phyloP scores from a whole-genome alignment of 2,329 filamentous ascomycete genomes.

The Zasmidium citrigriseum region DNA sequence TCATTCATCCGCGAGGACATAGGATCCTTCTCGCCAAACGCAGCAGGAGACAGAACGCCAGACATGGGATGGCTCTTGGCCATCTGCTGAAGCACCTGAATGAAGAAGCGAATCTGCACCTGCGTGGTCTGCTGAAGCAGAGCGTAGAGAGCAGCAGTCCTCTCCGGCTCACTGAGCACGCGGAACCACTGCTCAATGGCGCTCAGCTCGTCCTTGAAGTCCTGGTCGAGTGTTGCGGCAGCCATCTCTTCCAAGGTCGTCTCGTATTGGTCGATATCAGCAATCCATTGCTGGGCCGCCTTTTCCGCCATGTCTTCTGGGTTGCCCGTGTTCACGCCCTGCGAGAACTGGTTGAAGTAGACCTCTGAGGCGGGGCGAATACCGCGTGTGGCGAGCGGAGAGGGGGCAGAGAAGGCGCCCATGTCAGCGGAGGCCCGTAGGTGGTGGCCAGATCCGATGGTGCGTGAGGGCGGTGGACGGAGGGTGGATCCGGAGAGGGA shows the following conservation, averaged over 20 bases:
- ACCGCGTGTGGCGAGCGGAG: constrained; percentile 68
- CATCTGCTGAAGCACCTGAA: constrained; percentile 98
- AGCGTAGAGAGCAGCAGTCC: constrained; percentile 92
- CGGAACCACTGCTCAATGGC: constrained; percentile 99
- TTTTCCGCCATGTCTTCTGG: constrained; percentile 87
- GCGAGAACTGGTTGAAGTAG: constrained; percentile 74
- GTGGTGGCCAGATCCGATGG: constrained; percentile 74
- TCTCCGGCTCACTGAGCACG: constrained; percentile 92
- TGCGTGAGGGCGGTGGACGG: constrained; percentile 60
- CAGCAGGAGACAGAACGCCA: constrained; percentile 87
- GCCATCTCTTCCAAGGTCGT: constrained; percentile 99
- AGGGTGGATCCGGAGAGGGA: constrained; percentile 72
- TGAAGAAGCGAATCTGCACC: constrained; percentile 98
- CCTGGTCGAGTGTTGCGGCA: constrained; percentile 95
- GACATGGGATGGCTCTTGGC: constrained; percentile 98
- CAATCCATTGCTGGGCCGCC: constrained; percentile 96
- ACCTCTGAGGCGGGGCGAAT: constrained; percentile 96
- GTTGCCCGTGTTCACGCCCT: constrained; percentile 66
- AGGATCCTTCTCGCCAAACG: constrained; percentile 92
- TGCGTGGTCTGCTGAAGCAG: constrained; percentile 97
- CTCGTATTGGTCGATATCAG: constrained; percentile 98
- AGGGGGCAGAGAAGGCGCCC: constrained; percentile 70
- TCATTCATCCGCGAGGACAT: constrained; percentile 96
- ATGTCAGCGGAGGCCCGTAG: constrained; percentile 96
- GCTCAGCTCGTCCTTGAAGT: constrained; percentile 98